phyloP scores from a whole-genome alignment of 441 rosid species.

The Aquilaria agallochum region DNA sequence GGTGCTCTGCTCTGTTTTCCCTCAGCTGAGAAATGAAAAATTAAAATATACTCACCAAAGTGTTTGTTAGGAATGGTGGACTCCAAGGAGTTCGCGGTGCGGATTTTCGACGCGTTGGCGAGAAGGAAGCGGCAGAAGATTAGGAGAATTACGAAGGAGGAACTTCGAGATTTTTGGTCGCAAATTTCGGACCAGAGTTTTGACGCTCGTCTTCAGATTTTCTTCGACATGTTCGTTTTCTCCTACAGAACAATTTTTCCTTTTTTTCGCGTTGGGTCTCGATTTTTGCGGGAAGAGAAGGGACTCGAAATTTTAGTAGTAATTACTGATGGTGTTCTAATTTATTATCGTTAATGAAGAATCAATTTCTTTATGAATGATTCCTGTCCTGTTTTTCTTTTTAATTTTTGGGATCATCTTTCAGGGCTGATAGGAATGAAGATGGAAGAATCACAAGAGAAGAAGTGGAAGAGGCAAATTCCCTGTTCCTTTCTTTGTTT shows the following conservation, averaged over 20 bases:
- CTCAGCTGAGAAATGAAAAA: conserved; percentile 1
- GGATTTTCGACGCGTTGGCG: conserved; percentile 78
- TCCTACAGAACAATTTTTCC: background rate
- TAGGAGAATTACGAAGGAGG: conserved; percentile 61
- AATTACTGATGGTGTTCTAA: no score
- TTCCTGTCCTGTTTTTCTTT: background rate
- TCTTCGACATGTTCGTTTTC: conserved; percentile 77
- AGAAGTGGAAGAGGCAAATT: conserved; percentile 82
- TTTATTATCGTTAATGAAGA: background rate
- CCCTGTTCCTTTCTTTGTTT: background rate
- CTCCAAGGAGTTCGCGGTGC: conserved; percentile 85
- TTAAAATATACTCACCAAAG: background rate
- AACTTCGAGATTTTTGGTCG: conserved; percentile 84
- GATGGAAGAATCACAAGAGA: conserved; percentile 83
- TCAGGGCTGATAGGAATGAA: conserved; percentile 91
- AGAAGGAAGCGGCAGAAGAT: conserved; percentile 57
- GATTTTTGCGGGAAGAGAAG: conserved; percentile 11
- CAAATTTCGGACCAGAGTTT: conserved; percentile 91
- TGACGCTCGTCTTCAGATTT: conserved; percentile 94
- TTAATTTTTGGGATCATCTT: conserved; percentile 9
- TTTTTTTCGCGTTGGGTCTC: no score
- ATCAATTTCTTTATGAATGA: background rate
- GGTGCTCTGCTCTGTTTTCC: conserved; percentile 8
- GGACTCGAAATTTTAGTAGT: no score
- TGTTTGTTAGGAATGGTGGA: conserved; percentile 66